Evolutionary conservation across 495 filamentous ascomycete genomes (phyloP), one percentile per base, ranked within the genome.

Genomic region (Hypoxylon perforatum): DNA sequence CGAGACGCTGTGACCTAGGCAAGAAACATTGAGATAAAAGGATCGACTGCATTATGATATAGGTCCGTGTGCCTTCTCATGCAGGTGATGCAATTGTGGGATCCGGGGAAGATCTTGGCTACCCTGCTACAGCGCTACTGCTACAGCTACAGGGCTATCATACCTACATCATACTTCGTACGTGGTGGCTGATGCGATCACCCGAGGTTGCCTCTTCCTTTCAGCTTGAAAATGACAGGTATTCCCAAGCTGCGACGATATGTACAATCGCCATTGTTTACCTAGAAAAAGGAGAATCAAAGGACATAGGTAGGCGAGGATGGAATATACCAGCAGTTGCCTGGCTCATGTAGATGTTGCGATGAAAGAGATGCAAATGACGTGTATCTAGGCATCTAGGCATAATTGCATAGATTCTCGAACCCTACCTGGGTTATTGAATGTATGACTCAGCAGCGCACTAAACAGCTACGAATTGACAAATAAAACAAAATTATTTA

Each of bases 41-140:
- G 39, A 42, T 42, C n/a, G 15, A 17, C 39, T 17, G 54, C 61
- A 52, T 58, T 48, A 12, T 39, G 33, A 63, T 51, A 47, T 53
- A 55, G n/a, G n/a, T n/a, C n/a, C 25, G 25, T 33, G 30, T 10
- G 7, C 33, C 30, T 48, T 52, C 50, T 36, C 45, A 67, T 67
- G 64, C 64, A 57, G 56, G 64, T 67, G 64, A 67, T 67, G 64
- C 51, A 57, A 67, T 61, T 61, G 57, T 61, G 64, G 64, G 52
- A 67, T 67, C 64, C 23, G 64, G 64, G 64, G 64, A 62, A 53
- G 42, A 48, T 22, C 52, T 28, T 57, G 50, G 57, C 57, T 14
- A 11, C 30, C 36, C 10, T 53, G 22, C 41, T 30, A 65, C n/a
- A 30, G 39, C 10, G n/a, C n/a, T n/a, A n/a, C 10, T 53, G 22